A percentile compares a stretch with the other conserved stretches of the same genome.
Conservation (phyloP, 2,329 filamentous ascomycete species). For the Neofusicoccum cordaticola region DNA sequence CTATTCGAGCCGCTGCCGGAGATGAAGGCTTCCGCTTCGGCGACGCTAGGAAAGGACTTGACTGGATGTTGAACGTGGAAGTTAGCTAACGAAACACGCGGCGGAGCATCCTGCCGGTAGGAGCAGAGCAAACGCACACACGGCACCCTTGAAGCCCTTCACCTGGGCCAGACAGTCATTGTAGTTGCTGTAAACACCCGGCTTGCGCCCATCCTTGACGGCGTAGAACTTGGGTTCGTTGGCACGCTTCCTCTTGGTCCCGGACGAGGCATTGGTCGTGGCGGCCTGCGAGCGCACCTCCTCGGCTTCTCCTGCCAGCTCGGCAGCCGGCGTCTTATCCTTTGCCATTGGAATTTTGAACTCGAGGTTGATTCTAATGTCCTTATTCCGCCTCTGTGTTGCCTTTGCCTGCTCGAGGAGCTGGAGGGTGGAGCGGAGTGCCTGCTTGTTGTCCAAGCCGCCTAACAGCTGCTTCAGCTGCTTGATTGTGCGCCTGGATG, state of each 20-base stretch:
- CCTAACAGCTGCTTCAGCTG: conserved; percentile 3
- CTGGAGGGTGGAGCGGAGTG: neutral
- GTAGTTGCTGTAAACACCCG: conserved; percentile 64
- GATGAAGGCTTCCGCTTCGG: conserved; percentile 77
- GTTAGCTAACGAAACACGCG: conserved; percentile 6
- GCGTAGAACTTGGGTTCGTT: conserved; percentile 60
- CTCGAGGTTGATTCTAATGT: neutral
- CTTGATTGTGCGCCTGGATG: neutral
- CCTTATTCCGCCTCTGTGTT: neutral
- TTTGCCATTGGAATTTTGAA: neutral
- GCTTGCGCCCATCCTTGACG: conserved; percentile 58
- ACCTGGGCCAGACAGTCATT: conserved; percentile 61
- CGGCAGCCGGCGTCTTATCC: neutral
- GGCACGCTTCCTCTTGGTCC: conserved; percentile 56
- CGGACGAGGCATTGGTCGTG: conserved; percentile 34
- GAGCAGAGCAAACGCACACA: conserved; percentile 28
- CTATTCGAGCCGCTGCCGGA: neutral
- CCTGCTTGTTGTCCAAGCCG: neutral
- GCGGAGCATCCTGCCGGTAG: neutral
- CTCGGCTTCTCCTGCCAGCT: neutral
- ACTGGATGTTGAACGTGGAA: conserved; percentile 48
- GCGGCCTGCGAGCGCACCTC: conserved; percentile 23
- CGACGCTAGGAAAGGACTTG: conserved; percentile 71
- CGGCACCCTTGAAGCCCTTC: conserved; percentile 54
- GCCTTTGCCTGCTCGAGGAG: neutral